Evolutionary conservation across 441 rosid genomes (phyloP), one percentile per base, ranked within the genome.

Genomic region (Aquilaria agallochum): DNA sequence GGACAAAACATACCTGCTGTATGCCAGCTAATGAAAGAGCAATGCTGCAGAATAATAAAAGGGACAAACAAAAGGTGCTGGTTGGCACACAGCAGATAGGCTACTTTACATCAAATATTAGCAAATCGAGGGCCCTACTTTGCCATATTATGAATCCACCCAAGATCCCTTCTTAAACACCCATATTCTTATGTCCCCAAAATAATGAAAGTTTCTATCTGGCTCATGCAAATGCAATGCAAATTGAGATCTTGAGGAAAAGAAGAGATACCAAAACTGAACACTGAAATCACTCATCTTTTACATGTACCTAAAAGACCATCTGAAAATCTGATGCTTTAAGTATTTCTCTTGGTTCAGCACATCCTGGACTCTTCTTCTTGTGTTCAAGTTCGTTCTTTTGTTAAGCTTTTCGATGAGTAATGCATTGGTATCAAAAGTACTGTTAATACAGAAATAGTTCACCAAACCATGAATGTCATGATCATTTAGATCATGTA

Each of bases 1-100:
- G 55, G 65, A 62, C 83, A 70, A 67, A 63, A 33, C 61, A 50
- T 11, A 55, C 53, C 63, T 63, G 68, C 58, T 40, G 3, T 20
- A 10, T 53, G 83, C 86, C 81, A 78, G 86, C 83, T 74, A 74
- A 67, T 15, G 40, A 60, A 62, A 32, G 27, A 50, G 56, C 63
- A 55, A 56, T 51, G 62, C 58, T 55, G 69, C 60, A 72, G 59
- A 64, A 36, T 27, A 50, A 48, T n/a, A 33, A 47, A 45, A 68
- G 15, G 56, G 72, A 59, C 56, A 55, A 65, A 56, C 68, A 68
- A 36, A 4, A 8, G 42, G 5, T 36, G 27, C 27, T 20, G 27
- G 27, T 20, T 20, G 42, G 42, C 42, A 36, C 42, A 36, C 42
- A 36, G 42, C 42, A 36, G 42, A 36, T 36, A 3, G 7, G 7